Base-by-base conservation (phyloP, 139 green algal genomes). In the Micractinium conductrix region DNA sequence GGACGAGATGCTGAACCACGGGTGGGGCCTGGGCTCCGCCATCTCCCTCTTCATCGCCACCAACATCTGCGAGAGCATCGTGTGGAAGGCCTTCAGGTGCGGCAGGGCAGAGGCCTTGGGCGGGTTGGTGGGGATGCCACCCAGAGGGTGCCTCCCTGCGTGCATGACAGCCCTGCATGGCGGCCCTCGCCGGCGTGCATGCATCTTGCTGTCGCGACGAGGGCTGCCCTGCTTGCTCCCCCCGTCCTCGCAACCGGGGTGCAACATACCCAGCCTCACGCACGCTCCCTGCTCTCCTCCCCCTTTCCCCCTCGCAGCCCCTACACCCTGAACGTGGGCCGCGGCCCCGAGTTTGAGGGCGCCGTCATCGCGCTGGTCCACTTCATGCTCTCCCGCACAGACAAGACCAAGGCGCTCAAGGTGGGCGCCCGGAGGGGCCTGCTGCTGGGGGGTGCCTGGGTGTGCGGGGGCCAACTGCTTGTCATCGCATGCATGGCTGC, bases 1-100 rank as follows among this genome's bases (percentile, higher is more conserved):
- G 65, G 97, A 99, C 87, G 96, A 99, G 87, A 93, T 99, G 85
- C 92, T 99, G 74, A 93, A 97, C 84, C 96, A 99, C 89, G 97
- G 97, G 71, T 99, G 99, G 87, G 97, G 97, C 73, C 90, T 99
- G 37, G 97, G 97, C 43, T 98, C 94, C 30, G 97, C 96, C 73
- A 99, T 99, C 85, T 99, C 96, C 30, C 95, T 99, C 53, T 99
- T 99, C 94, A 99, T 99, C 81, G 97, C 97, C 84, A 99, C 97
- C 82, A 99, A 99, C 94, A 99, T 99, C 87, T 99, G 97, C 91
- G 97, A 99, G 89, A 95, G 83, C 82, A 99, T 99, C 90, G 97
- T 99, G 91, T 99, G 97, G 97, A 99, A 99, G 92, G 96, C 97
- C 16, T 99, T 99, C 94, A 82, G 78, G 78, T 83, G 75, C 38